phyloP scores from a whole-genome alignment of 177 flowering plant species.

The Vitis hybrid region DNA sequence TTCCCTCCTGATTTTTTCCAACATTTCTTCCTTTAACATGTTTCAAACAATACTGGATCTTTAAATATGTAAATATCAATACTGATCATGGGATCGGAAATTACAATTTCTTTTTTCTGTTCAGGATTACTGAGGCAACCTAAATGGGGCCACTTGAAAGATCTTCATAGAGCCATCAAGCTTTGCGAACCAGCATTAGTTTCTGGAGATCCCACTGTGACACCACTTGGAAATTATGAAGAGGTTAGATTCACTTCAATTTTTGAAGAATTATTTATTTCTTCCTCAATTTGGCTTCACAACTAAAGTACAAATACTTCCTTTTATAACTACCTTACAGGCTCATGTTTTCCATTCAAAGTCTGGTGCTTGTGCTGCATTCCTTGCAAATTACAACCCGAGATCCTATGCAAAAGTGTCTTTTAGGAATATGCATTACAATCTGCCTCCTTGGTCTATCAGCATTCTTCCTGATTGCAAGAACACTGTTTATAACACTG shows the following conservation, averaged over 20 bases:
- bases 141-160: conserved; percentile 95
- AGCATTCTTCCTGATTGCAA: conserved; percentile 86
- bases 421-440: conserved; percentile 53
- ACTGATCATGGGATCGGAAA: too few species aligned
- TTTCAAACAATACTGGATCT: too few species aligned
- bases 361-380: conserved; percentile 84
- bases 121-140: conserved; percentile 81
- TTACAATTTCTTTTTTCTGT: neutral
- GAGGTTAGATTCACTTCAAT: conserved; percentile 48
- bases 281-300: neutral
- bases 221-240: conserved; percentile 64
- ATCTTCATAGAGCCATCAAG: conserved; percentile 88
- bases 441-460: conserved; percentile 79
- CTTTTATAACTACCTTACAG: conserved; percentile 32
- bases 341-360: conserved; percentile 80
- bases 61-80: too few species aligned
- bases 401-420: conserved; percentile 50
- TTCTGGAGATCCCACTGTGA: conserved; percentile 58
- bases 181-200: conserved; percentile 84
- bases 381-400: conserved; percentile 75
- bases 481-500: conserved; percentile 72
- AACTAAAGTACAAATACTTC: neutral
- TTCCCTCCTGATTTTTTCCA: too few species aligned
- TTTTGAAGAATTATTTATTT: neutral
- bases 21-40: too few species aligned